Evolutionary conservation across 305 asterid genomes (phyloP).

Genomic region (Ruellia speciosa): DNA sequence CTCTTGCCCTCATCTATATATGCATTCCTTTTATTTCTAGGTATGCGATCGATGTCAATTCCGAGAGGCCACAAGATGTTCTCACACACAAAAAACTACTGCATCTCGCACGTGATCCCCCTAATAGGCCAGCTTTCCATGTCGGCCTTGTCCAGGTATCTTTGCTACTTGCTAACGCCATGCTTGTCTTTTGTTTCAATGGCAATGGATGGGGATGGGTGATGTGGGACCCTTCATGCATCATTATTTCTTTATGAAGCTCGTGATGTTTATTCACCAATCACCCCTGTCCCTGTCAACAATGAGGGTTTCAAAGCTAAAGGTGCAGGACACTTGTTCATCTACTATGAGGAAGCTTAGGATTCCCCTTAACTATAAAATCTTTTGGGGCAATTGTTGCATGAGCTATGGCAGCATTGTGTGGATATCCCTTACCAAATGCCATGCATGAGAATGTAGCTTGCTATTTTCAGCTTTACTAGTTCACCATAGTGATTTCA

Average conservation of each 20-base stretch:
- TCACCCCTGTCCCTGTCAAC: too few relatives aligned
- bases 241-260: slow-evolving; percentile 3
- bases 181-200: neutral
- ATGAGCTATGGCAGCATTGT: neutral
- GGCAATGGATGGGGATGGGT: neutral
- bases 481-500: too few relatives aligned
- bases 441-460: neutral
- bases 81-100: slow-evolving; percentile 56
- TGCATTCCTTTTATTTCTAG: slow-evolving; percentile 23
- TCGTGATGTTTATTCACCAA: neutral
- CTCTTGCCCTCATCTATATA: neutral
- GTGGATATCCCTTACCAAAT: neutral
- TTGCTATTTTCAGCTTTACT: too few relatives aligned
- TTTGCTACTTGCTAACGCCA: neutral
- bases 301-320: neutral
- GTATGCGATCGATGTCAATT: slow-evolving; percentile 70
- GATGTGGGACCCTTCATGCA: slow-evolving; percentile 1
- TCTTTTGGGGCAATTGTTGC: neutral
- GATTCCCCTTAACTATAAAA: neutral
- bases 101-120: slow-evolving; percentile 62
- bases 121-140: slow-evolving; percentile 59
- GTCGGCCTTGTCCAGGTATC: slow-evolving; percentile 66
- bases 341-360: neutral
- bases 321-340: neutral
- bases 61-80: slow-evolving; percentile 66